A percentile compares a stretch with the other conserved stretches of the same genome.
These are phyloP conservation scores for Chlamydomonas schloesseri DNA, from an alignment of 139 green algal genomes.

Conservation along the genomic window DNA sequence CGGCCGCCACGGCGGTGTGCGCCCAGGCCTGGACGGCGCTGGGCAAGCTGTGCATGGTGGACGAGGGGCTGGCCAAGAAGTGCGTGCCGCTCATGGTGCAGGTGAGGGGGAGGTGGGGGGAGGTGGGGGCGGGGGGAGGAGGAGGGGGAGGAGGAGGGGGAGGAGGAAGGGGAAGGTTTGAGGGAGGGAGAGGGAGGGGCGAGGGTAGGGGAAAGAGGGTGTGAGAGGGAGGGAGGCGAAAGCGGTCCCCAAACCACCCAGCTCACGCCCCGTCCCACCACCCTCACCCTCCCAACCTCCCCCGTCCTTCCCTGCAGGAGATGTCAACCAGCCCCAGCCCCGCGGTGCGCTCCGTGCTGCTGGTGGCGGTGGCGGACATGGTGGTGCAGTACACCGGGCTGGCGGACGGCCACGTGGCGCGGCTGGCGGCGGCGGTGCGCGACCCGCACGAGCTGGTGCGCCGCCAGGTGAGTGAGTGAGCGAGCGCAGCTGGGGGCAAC, in stretches of 20 bases:
- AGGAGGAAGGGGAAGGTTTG: no score
- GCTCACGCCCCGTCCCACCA: no score
- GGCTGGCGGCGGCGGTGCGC: conserved; percentile 78
- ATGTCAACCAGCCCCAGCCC: conserved; percentile 55
- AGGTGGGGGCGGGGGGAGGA: no score
- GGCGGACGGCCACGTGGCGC: conserved; percentile 80
- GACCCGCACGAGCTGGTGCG: conserved; percentile 87
- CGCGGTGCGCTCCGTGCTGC: conserved; percentile 92
- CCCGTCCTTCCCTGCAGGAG: conserved; percentile 58
- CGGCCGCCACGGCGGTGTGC: conserved; percentile 39
- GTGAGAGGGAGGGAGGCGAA: no score
- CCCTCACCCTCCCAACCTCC: not conserved
- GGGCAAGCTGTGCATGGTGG: conserved; percentile 86
- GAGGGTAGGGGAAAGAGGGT: no score
- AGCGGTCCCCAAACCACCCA: no score
- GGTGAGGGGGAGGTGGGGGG: conserved; percentile 21
- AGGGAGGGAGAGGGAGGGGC: no score
- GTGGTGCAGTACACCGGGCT: conserved; percentile 84
- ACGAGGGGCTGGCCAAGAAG: conserved; percentile 84
- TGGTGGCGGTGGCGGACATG: conserved; percentile 90
- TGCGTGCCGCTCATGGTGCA: conserved; percentile 84
- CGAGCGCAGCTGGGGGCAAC: no score
- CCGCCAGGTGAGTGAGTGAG: not conserved
- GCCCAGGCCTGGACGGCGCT: conserved; percentile 82
- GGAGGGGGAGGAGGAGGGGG: no score